These are phyloP conservation scores for Dothideomycetes sp. DNA, from an alignment of 2,329 filamentous ascomycete genomes.

Conservation along the genomic window DNA sequence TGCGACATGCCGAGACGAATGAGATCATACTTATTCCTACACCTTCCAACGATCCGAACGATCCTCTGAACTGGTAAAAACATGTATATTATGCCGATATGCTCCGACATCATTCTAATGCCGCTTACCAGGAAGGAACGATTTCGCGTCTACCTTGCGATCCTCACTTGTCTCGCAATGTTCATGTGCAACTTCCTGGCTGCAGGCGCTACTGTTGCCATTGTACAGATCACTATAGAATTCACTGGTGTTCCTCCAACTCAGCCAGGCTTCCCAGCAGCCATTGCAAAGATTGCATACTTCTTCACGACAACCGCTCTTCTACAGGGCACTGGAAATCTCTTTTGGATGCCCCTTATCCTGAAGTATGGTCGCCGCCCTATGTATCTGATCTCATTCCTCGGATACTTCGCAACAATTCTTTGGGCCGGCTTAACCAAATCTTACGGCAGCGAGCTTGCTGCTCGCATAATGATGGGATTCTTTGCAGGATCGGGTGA, in stretches of 20 bases:
- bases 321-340: conserved; percentile 31
- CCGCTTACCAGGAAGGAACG: conserved; percentile 24
- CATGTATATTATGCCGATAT: too few relatives aligned
- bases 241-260: conserved; percentile 31
- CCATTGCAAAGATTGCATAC: conserved; percentile 37
- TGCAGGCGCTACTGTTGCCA: conserved; percentile 43
- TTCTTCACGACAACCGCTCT: conserved; percentile 44
- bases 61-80: conserved; percentile 36
- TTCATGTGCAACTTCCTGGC: conserved; percentile 47
- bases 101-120: conserved; percentile 34
- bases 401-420: conserved; percentile 13
- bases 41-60: conserved; percentile 39
- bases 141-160: conserved; percentile 41
- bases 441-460: conserved; percentile 20
- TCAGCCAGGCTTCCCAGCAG: conserved; percentile 17
- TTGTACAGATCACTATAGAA: conserved; percentile 34
- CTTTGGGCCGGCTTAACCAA: conserved; percentile 15
- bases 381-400: conserved; percentile 19
- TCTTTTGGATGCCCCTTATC: conserved; percentile 28
- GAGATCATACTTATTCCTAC: conserved; percentile 39
- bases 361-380: conserved; percentile 26
- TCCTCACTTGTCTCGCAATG: conserved; percentile 41
- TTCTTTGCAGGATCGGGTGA: conserved; percentile 44
- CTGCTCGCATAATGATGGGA: conserved; percentile 41
- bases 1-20: conserved; percentile 11